Percentiles rank a stretch among this genome's conserved stretches.
Conservation (phyloP, 2,329 filamentous ascomycete species). For the Geosmithia morbida region DNA sequence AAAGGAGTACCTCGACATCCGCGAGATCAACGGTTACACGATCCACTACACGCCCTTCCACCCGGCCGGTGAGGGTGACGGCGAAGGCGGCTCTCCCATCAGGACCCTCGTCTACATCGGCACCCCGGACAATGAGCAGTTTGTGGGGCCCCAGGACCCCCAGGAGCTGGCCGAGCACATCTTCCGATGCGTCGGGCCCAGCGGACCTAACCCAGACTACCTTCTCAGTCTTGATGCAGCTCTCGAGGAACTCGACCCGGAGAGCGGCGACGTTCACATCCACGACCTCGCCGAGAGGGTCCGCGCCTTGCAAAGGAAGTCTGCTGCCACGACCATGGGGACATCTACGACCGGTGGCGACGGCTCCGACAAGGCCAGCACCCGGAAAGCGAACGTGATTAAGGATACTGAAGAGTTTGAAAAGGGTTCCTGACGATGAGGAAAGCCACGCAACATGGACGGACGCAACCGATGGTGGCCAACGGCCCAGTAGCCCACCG, state of each 20-base stretch:
- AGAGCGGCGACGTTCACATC: slow-evolving; percentile 73
- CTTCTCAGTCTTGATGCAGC: slow-evolving; percentile 66
- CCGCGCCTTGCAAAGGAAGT: slow-evolving; percentile 32
- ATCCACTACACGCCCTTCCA: slow-evolving; percentile 85
- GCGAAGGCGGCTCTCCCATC: slow-evolving; percentile 23
- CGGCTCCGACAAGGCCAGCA: not conserved
- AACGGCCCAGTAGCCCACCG: not conserved
- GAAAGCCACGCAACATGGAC: not conserved
- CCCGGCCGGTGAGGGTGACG: slow-evolving; percentile 9
- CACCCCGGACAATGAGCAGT: slow-evolving; percentile 84
- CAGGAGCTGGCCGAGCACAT: slow-evolving; percentile 71
- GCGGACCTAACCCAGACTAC: slow-evolving; percentile 84
- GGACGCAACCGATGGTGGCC: not conserved
- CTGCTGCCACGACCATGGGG: not conserved
- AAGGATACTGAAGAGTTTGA: not conserved
- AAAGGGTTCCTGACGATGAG: not conserved
- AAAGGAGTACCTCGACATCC: slow-evolving; percentile 80
- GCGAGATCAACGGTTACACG: slow-evolving; percentile 94
- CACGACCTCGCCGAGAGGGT: slow-evolving; percentile 66
- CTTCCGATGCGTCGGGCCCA: slow-evolving; percentile 60
- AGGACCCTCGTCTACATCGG: slow-evolving; percentile 79
- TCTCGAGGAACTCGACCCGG: slow-evolving; percentile 55
- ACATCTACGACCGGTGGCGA: not conserved
- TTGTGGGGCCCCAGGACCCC: slow-evolving; percentile 71
- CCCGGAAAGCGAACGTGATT: not conserved